Conservation (phyloP, 306 rosid species). For the Medicago lupulina region DNA sequence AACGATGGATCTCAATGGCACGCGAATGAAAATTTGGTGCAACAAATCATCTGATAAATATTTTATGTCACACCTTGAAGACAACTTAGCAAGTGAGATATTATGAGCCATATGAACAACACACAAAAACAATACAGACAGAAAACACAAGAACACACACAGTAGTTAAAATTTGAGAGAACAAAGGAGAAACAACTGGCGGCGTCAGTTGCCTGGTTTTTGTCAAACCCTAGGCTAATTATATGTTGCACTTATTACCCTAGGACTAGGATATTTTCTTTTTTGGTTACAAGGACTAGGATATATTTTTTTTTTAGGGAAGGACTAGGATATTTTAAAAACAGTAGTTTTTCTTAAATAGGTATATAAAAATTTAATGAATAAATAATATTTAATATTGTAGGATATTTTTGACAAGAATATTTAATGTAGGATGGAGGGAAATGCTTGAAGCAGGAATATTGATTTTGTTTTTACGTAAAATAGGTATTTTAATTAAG, state of each 20-base stretch:
- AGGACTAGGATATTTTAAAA: background rate
- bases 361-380: background rate
- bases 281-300: too few relatives aligned
- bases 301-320: too few relatives aligned
- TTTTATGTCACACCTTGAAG: background rate
- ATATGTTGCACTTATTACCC: background rate
- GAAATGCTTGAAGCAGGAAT: background rate
- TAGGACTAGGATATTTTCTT: background rate
- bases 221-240: background rate
- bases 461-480: background rate
- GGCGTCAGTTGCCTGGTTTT: slow-evolving; percentile 4
- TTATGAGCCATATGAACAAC: slow-evolving; percentile 25
- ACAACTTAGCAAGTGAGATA: background rate
- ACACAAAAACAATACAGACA: background rate
- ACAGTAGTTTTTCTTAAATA: background rate
- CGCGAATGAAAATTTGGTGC: slow-evolving; percentile 13
- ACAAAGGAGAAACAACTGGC: background rate
- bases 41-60: slow-evolving; percentile 35
- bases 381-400: too few relatives aligned
- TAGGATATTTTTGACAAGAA: too few relatives aligned
- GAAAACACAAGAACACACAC: background rate
- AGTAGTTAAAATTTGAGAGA: background rate
- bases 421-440: background rate
- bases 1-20: slow-evolving; percentile 32
- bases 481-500: too few relatives aligned